phyloP scores from a whole-genome alignment of 441 rosid species.

The Croton laevigatus region DNA sequence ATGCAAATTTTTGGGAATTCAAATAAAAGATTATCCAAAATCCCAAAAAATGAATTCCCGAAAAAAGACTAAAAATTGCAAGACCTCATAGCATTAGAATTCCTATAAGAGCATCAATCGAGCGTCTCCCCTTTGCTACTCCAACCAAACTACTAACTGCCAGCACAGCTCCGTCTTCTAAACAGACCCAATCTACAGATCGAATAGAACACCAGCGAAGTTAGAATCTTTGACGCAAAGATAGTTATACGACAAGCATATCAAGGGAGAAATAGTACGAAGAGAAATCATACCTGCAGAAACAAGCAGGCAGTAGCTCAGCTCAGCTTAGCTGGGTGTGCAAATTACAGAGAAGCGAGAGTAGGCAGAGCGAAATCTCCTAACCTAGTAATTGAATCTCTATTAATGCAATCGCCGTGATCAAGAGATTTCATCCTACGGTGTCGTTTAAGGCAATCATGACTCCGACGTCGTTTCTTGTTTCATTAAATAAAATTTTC shows the following conservation, averaged over 20 bases:
- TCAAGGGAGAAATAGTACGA: not conserved
- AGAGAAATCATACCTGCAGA: not conserved
- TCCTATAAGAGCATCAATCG: not conserved
- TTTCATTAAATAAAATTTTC: not conserved
- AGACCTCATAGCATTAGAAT: conserved; percentile 8
- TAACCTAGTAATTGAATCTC: not conserved
- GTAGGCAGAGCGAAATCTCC: not conserved
- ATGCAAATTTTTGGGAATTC: conserved; percentile 1
- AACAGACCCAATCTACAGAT: conserved; percentile 6
- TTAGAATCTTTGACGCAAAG: not conserved
- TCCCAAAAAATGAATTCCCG: too few species aligned
- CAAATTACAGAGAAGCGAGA: conserved; percentile 3
- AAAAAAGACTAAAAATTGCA: not conserved
- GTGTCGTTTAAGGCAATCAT: not conserved
- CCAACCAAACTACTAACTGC: not conserved
- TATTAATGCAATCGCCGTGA: not conserved
- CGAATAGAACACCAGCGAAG: not conserved
- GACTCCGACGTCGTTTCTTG: not conserved
- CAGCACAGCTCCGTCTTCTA: not conserved
- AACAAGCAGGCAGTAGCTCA: not conserved
- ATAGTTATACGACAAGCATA: not conserved
- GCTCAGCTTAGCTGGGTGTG: not conserved
- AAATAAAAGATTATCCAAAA: not conserved
- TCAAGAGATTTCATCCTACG: not conserved
- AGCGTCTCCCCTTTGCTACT: not conserved